Evolutionary conservation across 164 flowering plant species (phyloP).

Genomic region (Nelumbo lutea): DNA sequence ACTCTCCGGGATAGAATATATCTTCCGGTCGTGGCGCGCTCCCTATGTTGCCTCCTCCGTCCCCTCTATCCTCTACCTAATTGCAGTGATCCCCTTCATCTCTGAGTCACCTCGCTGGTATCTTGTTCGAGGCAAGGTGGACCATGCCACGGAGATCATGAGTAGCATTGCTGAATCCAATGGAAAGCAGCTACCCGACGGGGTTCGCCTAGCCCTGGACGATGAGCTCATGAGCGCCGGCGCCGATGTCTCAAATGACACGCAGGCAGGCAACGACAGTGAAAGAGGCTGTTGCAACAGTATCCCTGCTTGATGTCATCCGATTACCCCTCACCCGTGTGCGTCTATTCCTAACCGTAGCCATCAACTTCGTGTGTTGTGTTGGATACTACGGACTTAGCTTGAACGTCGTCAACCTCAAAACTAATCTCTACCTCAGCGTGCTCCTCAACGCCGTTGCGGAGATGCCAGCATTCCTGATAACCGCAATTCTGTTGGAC

Average conservation of each 20-base stretch:
- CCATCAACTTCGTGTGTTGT: slow-evolving; percentile 56
- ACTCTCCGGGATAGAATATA: slow-evolving; percentile 64
- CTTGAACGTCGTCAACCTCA: slow-evolving; percentile 80
- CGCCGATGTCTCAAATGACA: not conserved
- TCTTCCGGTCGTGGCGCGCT: slow-evolving; percentile 67
- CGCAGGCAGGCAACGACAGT: not conserved
- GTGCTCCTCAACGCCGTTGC: slow-evolving; percentile 70
- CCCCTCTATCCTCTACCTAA: slow-evolving; percentile 58
- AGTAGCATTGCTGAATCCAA: slow-evolving; percentile 47
- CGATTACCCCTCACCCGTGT: slow-evolving; percentile 48
- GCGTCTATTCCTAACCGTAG: slow-evolving; percentile 53
- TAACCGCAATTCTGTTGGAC: slow-evolving; percentile 65
- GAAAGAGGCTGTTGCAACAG: slow-evolving; percentile 22
- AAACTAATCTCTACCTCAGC: slow-evolving; percentile 68
- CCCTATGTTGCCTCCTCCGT: slow-evolving; percentile 78
- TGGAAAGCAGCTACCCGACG: slow-evolving; percentile 44
- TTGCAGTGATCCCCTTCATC: slow-evolving; percentile 55
- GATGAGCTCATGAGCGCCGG: slow-evolving; percentile 21
- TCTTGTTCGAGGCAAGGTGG: slow-evolving; percentile 55
- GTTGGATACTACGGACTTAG: slow-evolving; percentile 87
- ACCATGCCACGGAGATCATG: slow-evolving; percentile 63
- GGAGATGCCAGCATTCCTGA: slow-evolving; percentile 76
- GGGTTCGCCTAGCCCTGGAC: slow-evolving; percentile 50
- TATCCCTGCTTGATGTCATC: slow-evolving; percentile 59
- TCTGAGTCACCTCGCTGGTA: slow-evolving; percentile 91